phyloP scores from a whole-genome alignment of 768 basidiomycete species.

The Lentinula boryana region DNA sequence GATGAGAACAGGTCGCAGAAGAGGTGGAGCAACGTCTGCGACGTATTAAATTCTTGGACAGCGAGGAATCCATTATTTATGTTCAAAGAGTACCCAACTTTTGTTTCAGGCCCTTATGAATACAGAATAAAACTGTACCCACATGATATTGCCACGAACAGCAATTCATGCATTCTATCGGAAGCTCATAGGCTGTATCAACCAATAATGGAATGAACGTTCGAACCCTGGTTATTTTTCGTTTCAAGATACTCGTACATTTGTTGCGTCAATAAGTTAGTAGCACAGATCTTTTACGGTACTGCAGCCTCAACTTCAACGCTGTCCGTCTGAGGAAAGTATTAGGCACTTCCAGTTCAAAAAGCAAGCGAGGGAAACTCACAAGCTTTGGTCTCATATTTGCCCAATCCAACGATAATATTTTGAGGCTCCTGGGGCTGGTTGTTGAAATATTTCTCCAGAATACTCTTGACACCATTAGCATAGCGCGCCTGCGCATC shows the following conservation, averaged over 20 bases:
- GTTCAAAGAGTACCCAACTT: too few relatives aligned
- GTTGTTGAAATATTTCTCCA: slow-evolving; percentile 59
- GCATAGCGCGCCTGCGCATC: slow-evolving; percentile 90
- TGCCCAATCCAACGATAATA: slow-evolving; percentile 71
- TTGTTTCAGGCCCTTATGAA: too few relatives aligned
- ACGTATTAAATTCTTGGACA: background rate
- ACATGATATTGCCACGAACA: too few relatives aligned
- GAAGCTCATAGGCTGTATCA: too few relatives aligned
- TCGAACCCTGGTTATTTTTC: too few relatives aligned
- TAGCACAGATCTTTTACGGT: background rate
- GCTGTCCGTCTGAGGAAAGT: background rate
- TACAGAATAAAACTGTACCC: too few relatives aligned
- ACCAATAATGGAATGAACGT: too few relatives aligned
- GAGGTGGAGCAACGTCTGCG: background rate
- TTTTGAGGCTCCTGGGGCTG: slow-evolving; percentile 73
- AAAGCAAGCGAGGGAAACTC: slow-evolving; percentile 8
- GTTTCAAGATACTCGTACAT: too few relatives aligned
- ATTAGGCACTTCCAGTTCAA: background rate
- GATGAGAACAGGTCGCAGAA: slow-evolving; percentile 1
- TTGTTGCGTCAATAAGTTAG: too few relatives aligned
- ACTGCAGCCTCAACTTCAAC: background rate
- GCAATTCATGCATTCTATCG: too few relatives aligned
- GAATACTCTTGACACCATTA: slow-evolving; percentile 59
- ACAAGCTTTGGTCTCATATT: slow-evolving; percentile 44
- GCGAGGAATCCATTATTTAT: background rate